These are phyloP conservation scores for Suzukiozyma palmioleophila DNA, from an alignment of 1,139 yeast species.

Conservation along the genomic window DNA sequence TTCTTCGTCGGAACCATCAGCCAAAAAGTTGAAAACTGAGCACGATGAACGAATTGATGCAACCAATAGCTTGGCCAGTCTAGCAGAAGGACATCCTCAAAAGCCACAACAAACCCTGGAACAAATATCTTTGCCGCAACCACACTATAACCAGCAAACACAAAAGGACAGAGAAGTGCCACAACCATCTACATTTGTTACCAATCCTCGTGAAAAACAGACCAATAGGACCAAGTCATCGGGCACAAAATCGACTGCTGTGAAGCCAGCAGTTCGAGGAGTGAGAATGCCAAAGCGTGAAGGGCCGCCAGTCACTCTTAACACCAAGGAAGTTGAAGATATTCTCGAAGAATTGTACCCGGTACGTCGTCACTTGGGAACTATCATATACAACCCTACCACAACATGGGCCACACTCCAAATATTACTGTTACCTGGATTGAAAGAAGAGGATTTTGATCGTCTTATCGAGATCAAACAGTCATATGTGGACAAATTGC, in stretches of 20 bases:
- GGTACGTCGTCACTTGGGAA: conserved; percentile 53
- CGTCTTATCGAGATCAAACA: conserved; percentile 28
- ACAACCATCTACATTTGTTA: neutral
- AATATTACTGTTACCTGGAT: conserved; percentile 31
- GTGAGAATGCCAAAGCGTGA: conserved; percentile 3
- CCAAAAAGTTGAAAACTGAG: conserved; percentile 1
- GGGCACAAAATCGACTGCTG: conserved; percentile 5
- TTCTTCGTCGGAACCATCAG: neutral
- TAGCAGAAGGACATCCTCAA: neutral
- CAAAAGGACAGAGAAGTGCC: neutral
- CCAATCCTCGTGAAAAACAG: neutral
- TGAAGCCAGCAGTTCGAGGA: neutral
- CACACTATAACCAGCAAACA: conserved; percentile 18
- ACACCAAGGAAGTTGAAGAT: conserved; percentile 43
- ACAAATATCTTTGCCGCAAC: conserved; percentile 10
- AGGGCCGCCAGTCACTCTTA: conserved; percentile 23
- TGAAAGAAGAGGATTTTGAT: conserved; percentile 30
- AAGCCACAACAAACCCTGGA: conserved; percentile 5
- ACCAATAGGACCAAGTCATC: neutral
- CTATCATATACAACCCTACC: conserved; percentile 55
- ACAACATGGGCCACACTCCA: conserved; percentile 46
- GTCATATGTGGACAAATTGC: conserved; percentile 21
- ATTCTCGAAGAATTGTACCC: conserved; percentile 41
- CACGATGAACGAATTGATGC: conserved; percentile 1
- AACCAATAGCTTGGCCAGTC: conserved; percentile 1